Base-by-base conservation (phyloP, 805 yeast genomes). In the Saccharomycopsis oosterbeekiorum region DNA sequence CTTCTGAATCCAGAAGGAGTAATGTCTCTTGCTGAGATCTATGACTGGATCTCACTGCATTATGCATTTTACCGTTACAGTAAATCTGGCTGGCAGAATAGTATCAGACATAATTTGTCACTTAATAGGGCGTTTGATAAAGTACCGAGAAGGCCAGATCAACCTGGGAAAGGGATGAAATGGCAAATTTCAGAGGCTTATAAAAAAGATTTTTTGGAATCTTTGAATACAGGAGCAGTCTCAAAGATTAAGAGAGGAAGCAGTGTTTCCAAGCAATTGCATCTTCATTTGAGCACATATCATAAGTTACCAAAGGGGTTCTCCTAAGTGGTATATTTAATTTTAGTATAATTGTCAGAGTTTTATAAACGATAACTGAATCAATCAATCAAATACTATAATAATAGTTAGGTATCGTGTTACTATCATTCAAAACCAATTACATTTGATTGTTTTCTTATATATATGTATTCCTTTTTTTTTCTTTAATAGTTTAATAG, bases 121-220 rank as follows among this genome's bases (percentile, higher is more conserved):
- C 78, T 90, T 63, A 94, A 94, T 74, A 94, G 93, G 76, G 98
- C 99, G 15, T 94, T 94, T 75, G 98, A 93, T 69, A 94, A 94
- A 74, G 97, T 93, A 24, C 97, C 98, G 50, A 81, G 99, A 69
- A 83, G 88, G 70, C 92, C 96, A 37, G 87, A 90, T 72, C 98
- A 94, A 75, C 97, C 98, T 0, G 99, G 99, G 17, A 94, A 94
- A 73, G 98, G 99, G 65, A 93, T 94, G 96, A 94, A 94, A 74
- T 94, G 99, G 99, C 96, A 91, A 75, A 92, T 94, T 62, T 84
- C 91, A 65, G 94, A 89, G 50, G 76, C 84, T 56, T 93, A 88
- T 71, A 85, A 87, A 68, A 85, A 84, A 55, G 99, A 94, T 66
- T 92, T 92, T 68, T 74, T 92, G 70, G 82, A 80, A 67, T 89